Percentiles rank a stretch among this genome's conserved stretches.
phyloP scores from a whole-genome alignment of 75 land plant genomes.

The Pinus tabuliformis region DNA sequence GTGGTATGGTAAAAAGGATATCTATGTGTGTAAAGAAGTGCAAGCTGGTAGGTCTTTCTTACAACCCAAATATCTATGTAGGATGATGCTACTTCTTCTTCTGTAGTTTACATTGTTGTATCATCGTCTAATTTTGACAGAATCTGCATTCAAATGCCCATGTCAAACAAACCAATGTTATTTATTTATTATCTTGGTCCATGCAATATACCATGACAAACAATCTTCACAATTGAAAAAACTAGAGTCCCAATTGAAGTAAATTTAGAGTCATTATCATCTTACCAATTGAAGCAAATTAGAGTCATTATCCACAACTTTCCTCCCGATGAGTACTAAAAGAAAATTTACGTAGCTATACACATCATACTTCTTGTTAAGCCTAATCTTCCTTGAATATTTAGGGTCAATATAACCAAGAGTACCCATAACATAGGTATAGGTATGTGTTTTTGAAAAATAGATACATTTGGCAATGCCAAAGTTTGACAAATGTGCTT shows the following conservation, averaged over 20 bases:
- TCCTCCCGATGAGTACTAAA: slow-evolving; percentile 85
- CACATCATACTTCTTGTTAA: slow-evolving; percentile 95
- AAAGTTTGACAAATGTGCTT: slow-evolving; percentile 93
- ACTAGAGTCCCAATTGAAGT: no score
- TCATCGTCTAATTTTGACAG: slow-evolving; percentile 66
- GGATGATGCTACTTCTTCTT: slow-evolving; percentile 61
- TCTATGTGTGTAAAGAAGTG: slow-evolving; percentile 81
- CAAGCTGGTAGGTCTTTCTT: slow-evolving; percentile 85
- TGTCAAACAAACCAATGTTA: not conserved
- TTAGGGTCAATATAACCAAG: slow-evolving; percentile 98
- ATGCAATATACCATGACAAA: no score
- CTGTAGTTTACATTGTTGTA: slow-evolving; percentile 78
- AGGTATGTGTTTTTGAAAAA: slow-evolving; percentile 68
- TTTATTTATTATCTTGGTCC: not conserved
- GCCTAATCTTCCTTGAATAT: slow-evolving; percentile 88
- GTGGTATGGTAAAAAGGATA: slow-evolving; percentile 80
- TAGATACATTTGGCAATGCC: slow-evolving; percentile 83
- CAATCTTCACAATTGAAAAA: no score
- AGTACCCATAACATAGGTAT: slow-evolving; percentile 92
- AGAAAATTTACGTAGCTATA: slow-evolving; percentile 94
- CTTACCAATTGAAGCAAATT: no score
- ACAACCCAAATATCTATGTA: slow-evolving; percentile 71
- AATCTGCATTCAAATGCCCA: slow-evolving; percentile 41
- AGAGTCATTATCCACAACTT: slow-evolving; percentile 70
- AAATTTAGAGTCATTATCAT: no score